phyloP scores from a whole-genome alignment of 2,329 filamentous ascomycete species.

The Fusarium pilosicola region DNA sequence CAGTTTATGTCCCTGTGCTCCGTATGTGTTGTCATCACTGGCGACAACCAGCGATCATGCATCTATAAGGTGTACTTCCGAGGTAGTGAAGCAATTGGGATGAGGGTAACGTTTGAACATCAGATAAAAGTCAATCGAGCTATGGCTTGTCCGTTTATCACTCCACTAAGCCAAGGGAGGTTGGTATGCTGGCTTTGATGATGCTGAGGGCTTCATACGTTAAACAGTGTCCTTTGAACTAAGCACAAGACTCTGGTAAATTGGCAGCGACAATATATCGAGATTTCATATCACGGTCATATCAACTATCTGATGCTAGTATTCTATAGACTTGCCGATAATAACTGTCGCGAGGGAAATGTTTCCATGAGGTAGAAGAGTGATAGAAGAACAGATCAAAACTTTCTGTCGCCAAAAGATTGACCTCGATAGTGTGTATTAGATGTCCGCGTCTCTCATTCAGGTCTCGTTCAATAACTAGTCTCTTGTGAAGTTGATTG shows the following conservation, averaged over 20 bases:
- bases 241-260: no score
- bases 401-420: not conserved
- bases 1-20: no score
- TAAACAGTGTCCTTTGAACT: not conserved
- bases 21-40: not conserved
- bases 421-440: no score
- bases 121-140: no score
- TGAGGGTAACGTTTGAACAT: not conserved
- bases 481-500: not conserved
- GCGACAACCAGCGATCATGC: no score
- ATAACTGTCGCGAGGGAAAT: not conserved
- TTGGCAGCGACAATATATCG: not conserved
- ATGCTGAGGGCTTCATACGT: not conserved
- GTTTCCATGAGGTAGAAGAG: not conserved
- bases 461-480: accelerated
- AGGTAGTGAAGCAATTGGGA: no score
- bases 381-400: not conserved
- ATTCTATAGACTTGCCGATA: not conserved
- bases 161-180: not conserved
- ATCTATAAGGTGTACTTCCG: not conserved
- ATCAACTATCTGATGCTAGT: accelerated
- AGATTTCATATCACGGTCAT: accelerated
- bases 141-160: accelerated
- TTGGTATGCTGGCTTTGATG: not conserved
- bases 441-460: not conserved